phyloP scores from a whole-genome alignment of 1,284 basidiomycete species.

The Irpex rosettiformis region DNA sequence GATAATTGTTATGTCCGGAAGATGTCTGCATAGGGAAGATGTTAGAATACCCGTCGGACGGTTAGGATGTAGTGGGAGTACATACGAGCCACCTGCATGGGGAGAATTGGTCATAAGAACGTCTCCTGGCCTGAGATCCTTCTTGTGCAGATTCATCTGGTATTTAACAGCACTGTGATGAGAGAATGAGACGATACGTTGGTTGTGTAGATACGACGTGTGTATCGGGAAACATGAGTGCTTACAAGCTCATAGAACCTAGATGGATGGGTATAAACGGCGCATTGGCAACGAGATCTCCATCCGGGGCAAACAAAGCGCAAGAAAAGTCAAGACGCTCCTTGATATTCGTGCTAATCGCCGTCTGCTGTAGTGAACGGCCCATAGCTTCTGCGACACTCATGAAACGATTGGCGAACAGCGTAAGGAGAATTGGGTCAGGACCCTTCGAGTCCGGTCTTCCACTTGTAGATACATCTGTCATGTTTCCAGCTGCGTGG shows the following conservation, averaged over 20 bases:
- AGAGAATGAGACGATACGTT: neutral
- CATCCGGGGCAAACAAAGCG: constrained; percentile 87
- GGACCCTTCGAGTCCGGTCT: constrained; percentile 59
- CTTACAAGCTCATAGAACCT: constrained; percentile 82
- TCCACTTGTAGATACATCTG: neutral
- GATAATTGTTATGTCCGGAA: constrained; percentile 88
- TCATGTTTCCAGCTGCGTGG: neutral
- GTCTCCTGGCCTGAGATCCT: constrained; percentile 76
- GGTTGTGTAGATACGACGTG: neutral
- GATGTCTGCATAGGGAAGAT: constrained; percentile 44
- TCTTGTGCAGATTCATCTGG: constrained; percentile 76
- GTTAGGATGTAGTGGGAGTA: constrained; percentile 16
- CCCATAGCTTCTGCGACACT: constrained; percentile 94
- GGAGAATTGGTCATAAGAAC: constrained; percentile 92
- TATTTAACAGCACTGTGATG: constrained; percentile 77
- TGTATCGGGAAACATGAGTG: constrained; percentile 15
- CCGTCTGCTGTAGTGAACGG: constrained; percentile 82
- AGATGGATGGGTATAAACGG: constrained; percentile 83
- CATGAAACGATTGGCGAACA: constrained; percentile 93
- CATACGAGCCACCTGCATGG: constrained; percentile 80
- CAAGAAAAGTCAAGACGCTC: constrained; percentile 88
- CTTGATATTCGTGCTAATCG: constrained; percentile 90
- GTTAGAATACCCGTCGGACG: neutral
- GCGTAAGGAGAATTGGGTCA: constrained; percentile 84
- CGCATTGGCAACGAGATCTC: constrained; percentile 89